Evolutionary conservation across 2,329 filamentous ascomycete species (phyloP), one percentile per base, ranked within the genome.

Genomic region (Sphaerulina musiva): DNA sequence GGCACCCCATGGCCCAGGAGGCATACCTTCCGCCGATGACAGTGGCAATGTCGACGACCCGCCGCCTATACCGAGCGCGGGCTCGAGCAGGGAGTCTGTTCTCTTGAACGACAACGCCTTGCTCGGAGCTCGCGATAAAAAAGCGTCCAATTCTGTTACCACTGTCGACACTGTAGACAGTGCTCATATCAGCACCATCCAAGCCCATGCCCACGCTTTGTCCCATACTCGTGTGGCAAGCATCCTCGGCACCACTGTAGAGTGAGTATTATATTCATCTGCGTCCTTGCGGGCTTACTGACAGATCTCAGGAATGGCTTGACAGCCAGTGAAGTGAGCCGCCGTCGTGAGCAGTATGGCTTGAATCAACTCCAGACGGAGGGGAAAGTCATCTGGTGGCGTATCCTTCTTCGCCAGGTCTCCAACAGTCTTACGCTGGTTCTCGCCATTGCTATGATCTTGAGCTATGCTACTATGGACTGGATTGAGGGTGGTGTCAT

Each of bases 401-500:
- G 58, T 3, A 67, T 69, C 36, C 65, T 72, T 4, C 56, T 70
- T 36, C 65, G 68, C 41, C 69, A 72, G 52, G 64, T 70, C 17
- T 67, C 67, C 36, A 72, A 72, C 60, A 70, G 68, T 51, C 62
- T 72, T 59, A 69, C 69, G 8, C 57, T 71, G 53, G 69, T 72
- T 51, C 72, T 84, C 48, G 78, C 81, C 49, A 71, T 79, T 51
- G 80, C 76, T 53, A 83, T 82, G 78, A 74, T 70, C 42, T 77
- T 80, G 49, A 80, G 76, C 46, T 81, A 80, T 57, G 79, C 74
- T 40, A 82, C 82, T 54, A 68, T 74, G 56, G 81, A 80, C 9
- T 83, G 75, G 70, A 82, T 83, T 54, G 80, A 83, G 68, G 80
- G 79, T 51, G 79, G 78, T 59, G 80, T 83, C 50, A 76, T 83